Percentiles rank a stretch among this genome's conserved stretches.
These are phyloP conservation scores for Hamigera avellanea DNA, from an alignment of 495 filamentous ascomycete genomes.

Conservation along the genomic window DNA sequence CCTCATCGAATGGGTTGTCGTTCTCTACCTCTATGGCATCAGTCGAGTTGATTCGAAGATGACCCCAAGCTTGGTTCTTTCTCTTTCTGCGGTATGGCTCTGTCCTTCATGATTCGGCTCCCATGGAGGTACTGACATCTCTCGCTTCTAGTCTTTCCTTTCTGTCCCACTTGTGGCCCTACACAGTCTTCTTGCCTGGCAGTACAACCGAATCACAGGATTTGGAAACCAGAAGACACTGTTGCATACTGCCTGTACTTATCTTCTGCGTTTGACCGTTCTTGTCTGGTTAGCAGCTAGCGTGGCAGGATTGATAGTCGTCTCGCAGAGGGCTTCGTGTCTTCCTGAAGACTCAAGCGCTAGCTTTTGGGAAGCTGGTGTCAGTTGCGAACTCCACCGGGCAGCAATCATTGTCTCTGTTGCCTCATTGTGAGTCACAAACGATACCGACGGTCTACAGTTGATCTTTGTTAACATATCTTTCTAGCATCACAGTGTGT, in stretches of 20 bases:
- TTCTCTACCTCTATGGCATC: slow-evolving; percentile 29
- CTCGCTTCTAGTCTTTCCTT: slow-evolving; percentile 21
- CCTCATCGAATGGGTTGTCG: slow-evolving; percentile 24
- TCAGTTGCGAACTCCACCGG: slow-evolving; percentile 31
- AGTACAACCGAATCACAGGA: slow-evolving; percentile 29
- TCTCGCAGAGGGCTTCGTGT: slow-evolving; percentile 28
- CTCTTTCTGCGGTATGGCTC: slow-evolving; percentile 24
- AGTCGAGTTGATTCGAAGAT: slow-evolving; percentile 28
- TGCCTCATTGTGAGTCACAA: slow-evolving; percentile 23
- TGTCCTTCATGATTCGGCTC: neutral
- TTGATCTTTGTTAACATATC: slow-evolving; percentile 2
- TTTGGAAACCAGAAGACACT: slow-evolving; percentile 24
- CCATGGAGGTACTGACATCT: slow-evolving; percentile 1
- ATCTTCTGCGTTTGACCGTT: slow-evolving; percentile 24
- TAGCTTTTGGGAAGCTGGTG: slow-evolving; percentile 27
- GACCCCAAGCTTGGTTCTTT: slow-evolving; percentile 29
- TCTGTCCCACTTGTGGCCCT: slow-evolving; percentile 27
- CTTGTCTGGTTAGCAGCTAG: slow-evolving; percentile 31
- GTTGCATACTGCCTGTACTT: slow-evolving; percentile 26
- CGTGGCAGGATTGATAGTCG: slow-evolving; percentile 30
- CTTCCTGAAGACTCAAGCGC: slow-evolving; percentile 15
- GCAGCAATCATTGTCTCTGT: slow-evolving; percentile 24
- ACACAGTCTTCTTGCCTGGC: slow-evolving; percentile 34
- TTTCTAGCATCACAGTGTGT: slow-evolving; percentile 25
- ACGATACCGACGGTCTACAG: neutral